Evolutionary conservation across 345 rosid genomes (phyloP).

Genomic region (Gynandropsis gynandra): DNA sequence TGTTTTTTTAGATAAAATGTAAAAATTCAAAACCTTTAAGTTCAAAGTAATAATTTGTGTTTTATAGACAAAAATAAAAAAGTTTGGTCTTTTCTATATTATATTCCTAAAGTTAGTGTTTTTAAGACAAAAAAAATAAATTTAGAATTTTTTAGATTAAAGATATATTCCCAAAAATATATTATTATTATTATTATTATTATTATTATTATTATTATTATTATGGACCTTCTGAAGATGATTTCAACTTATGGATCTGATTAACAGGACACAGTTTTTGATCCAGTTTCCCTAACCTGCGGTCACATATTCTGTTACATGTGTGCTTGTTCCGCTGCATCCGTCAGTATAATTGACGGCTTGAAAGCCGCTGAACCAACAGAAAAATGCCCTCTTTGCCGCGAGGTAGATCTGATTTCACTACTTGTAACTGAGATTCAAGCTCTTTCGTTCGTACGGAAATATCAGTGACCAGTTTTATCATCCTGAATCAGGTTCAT

Average conservation of each 20-base stretch:
- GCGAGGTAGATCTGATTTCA: constrained; percentile 47
- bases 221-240: too few relatives aligned
- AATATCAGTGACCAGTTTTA: neutral
- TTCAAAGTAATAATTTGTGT: too few relatives aligned
- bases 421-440: constrained; percentile 1
- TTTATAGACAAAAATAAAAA: too few relatives aligned
- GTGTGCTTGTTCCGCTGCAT: constrained; percentile 96
- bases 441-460: constrained; percentile 3
- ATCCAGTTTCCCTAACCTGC: constrained; percentile 76
- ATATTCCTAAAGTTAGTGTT: too few relatives aligned
- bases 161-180: too few relatives aligned
- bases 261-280: constrained; percentile 81
- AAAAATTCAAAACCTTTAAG: too few relatives aligned
- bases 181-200: too few relatives aligned
- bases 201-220: too few relatives aligned
- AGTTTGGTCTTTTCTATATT: too few relatives aligned
- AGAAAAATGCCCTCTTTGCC: constrained; percentile 84
- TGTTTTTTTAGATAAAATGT: too few relatives aligned
- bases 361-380: constrained; percentile 52
- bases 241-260: neutral
- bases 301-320: constrained; percentile 92
- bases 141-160: too few relatives aligned
- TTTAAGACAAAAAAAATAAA: too few relatives aligned
- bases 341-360: constrained; percentile 70
- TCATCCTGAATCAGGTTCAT: constrained; percentile 37